Percentiles rank a stretch among this genome's conserved stretches.
Conservation (phyloP, 108 stramenopile species). For the Mayamaea pseudoterrestris region DNA sequence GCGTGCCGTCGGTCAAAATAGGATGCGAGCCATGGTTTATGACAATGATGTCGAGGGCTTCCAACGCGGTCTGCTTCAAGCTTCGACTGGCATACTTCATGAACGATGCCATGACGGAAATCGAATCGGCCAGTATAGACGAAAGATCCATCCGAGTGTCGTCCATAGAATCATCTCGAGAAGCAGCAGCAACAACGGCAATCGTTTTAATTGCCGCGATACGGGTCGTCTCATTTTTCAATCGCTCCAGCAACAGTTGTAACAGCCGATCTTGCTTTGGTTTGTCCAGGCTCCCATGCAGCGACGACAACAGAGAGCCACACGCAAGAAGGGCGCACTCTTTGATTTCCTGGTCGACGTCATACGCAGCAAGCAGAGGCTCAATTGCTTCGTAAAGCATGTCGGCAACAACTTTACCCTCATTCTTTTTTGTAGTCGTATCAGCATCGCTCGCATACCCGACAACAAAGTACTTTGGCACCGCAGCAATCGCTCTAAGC, state of each 20-base stretch:
- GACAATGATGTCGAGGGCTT: conserved; percentile 65
- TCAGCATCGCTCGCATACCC: conserved; percentile 14
- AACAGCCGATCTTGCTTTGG: conserved; percentile 53
- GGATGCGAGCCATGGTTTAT: conserved; percentile 32
- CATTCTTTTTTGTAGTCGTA: conserved; percentile 15
- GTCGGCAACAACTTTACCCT: conserved; percentile 39
- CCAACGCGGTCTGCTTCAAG: conserved; percentile 75
- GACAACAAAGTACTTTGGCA: conserved; percentile 45
- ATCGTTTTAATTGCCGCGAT: conserved; percentile 87
- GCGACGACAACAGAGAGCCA: conserved; percentile 40
- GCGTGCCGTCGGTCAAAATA: conserved; percentile 12
- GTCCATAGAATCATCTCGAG: conserved; percentile 14
- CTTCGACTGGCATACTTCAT: conserved; percentile 77
- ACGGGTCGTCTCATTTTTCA: conserved; percentile 92
- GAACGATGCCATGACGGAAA: conserved; percentile 70
- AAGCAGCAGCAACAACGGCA: conserved; percentile 44
- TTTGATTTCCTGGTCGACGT: conserved; percentile 97
- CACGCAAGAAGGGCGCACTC: conserved; percentile 74
- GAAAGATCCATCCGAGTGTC: conserved; percentile 44
- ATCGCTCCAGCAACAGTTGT: conserved; percentile 68
- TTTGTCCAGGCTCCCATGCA: conserved; percentile 36
- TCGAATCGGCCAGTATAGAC: conserved; percentile 56
- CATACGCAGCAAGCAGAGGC: conserved; percentile 84
- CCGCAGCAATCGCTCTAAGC: conserved; percentile 67
- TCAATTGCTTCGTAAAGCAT: conserved; percentile 76